Conservation (phyloP, 805 yeast genomes). For the Wickerhamiella siamensis region DNA sequence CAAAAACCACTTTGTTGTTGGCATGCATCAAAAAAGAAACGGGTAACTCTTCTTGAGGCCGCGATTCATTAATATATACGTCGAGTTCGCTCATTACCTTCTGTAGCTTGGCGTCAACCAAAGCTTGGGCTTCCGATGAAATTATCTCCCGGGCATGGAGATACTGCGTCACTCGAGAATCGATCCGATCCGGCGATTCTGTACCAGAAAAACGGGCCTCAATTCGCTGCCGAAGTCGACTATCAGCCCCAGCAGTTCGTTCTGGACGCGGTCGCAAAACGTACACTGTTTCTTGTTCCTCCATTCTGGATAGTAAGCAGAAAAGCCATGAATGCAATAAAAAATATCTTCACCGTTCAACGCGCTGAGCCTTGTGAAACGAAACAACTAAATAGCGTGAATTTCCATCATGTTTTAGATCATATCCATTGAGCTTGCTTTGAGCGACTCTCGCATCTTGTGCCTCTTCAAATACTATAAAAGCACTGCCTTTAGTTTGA, state of each 20-base stretch:
- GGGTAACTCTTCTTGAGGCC: background rate
- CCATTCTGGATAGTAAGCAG: slow-evolving; percentile 27
- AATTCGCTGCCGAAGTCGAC: background rate
- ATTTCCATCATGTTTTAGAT: slow-evolving; percentile 31
- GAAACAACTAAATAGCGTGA: slow-evolving; percentile 39
- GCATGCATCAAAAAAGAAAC: slow-evolving; percentile 5
- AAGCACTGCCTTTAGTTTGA: slow-evolving; percentile 38
- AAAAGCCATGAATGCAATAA: slow-evolving; percentile 9
- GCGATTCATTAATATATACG: background rate
- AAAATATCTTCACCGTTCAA: background rate
- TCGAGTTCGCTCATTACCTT: background rate
- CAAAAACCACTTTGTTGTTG: slow-evolving; percentile 12
- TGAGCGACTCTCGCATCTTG: slow-evolving; percentile 37
- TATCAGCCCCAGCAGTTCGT: background rate
- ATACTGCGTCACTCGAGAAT: background rate
- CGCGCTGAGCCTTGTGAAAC: slow-evolving; percentile 20
- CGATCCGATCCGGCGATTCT: background rate
- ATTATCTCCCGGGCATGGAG: background rate
- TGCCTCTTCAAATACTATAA: slow-evolving; percentile 37
- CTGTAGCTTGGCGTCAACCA: background rate
- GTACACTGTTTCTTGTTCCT: background rate
- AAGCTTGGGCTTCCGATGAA: background rate
- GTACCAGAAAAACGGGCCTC: background rate
- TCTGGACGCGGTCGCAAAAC: background rate
- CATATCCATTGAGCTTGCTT: slow-evolving; percentile 44